Evolutionary conservation across 257 asterid species (phyloP), one percentile per base, ranked within the genome.

Genomic region (Penstemon newberryi): DNA sequence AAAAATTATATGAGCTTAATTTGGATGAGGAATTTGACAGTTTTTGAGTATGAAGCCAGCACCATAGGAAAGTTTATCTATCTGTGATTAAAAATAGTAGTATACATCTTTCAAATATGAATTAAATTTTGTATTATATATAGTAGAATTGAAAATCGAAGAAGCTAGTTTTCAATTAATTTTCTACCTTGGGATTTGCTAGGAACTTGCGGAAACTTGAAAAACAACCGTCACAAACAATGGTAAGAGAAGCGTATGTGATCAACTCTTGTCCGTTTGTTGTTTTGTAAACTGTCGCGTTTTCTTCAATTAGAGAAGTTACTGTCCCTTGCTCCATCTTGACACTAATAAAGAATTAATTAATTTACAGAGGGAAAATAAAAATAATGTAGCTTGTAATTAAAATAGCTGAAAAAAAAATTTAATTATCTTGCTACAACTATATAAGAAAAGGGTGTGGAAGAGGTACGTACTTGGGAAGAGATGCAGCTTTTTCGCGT

Each of bases 1-100:
- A 70, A 82, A 70, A 60, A 82, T 77, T 69, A 82, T 84, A 61
- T 82, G 84, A 8, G 82, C 86, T 4, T 82, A 84, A 60, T 82
- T 82, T 41, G 78, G 75, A 49, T 50, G 62, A 39, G 81, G 81
- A 56, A 77, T 78, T 58, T 76, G 62, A 59, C 86, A 82, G 44
- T 76, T 74, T 72, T 82, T 82, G 3, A 82, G 78, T 53, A 82
- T 71, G 74, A 82, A 69, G 52, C 84, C 86, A 5, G 79, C 86
- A 36, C 76, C 79, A 64, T 84, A 82, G 45, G 86, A 82, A 3
- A 84, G 86, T 57, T 72, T 77, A 5, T 82, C 86, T 4, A 83
- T 86, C 88, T 83, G 73, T 67, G 44, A 15, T 43, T 7, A 51
- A 58, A 2, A 49, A 47, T 7, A 66, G 2, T 7, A 66, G 2